These are phyloP conservation scores for Medicago truncatula DNA, from an alignment of 306 rosid genomes.

Conservation along the genomic window MtrunA17r5.0-ANR NC_053046.1:11207001-11207500, in stretches of 20 bases:
- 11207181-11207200: slow-evolving; percentile 80
- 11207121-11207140: not conserved
- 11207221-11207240: slow-evolving; percentile 72
- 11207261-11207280: slow-evolving; percentile 65
- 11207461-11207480: slow-evolving; percentile 35
- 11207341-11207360: not conserved
- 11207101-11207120: slow-evolving; percentile 51
- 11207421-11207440: not conserved
- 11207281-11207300: slow-evolving; percentile 74
- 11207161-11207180: slow-evolving; percentile 94
- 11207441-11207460: not conserved
- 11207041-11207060: slow-evolving; percentile 73
- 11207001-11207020: slow-evolving; percentile 90
- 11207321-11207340: slow-evolving; percentile 58
- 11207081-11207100: slow-evolving; percentile 58
- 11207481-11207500: slow-evolving; percentile 40
- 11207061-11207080: slow-evolving; percentile 50
- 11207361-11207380: not conserved
- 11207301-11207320: slow-evolving; percentile 88
- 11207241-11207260: slow-evolving; percentile 67
- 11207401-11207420: not conserved
- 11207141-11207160: slow-evolving; percentile 52
- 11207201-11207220: slow-evolving; percentile 77
- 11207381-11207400: not conserved
- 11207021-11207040: slow-evolving; percentile 96